Conservation (phyloP, 2,329 filamentous ascomycete genomes). For the Grosmannia serpens region DNA sequence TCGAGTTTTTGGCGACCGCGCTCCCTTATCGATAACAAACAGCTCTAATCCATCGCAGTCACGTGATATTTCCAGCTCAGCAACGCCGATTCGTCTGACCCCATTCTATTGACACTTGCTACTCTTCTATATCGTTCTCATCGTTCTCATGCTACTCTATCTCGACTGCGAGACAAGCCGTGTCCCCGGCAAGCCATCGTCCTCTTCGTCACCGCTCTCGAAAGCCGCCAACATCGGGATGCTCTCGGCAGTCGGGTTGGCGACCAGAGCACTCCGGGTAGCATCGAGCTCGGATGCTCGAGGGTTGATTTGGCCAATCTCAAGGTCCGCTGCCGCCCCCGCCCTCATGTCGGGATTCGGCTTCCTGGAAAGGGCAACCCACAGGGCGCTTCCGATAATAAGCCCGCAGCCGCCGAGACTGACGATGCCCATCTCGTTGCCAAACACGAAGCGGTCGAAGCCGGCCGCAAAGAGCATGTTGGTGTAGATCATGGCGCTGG, state of each 20-base stretch:
- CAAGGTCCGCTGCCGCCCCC: conserved; percentile 19
- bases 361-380: conserved; percentile 34
- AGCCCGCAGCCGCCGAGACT: conserved; percentile 39
- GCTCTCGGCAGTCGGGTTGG: conserved; percentile 18
- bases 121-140: not conserved
- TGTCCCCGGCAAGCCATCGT: not conserved
- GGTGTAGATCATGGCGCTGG: conserved; percentile 47
- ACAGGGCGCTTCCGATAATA: conserved; percentile 42
- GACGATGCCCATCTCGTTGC: conserved; percentile 34
- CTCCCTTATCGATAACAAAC: conserved; percentile 9
- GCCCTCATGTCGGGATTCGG: not conserved
- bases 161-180: too few relatives aligned
- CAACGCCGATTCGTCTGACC: not conserved
- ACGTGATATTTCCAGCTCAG: conserved; percentile 1
- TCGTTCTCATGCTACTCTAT: not conserved
- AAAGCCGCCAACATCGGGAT: conserved; percentile 27
- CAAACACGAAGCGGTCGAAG: conserved; percentile 42
- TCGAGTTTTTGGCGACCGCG: conserved; percentile 9
- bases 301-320: conserved; percentile 17
- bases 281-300: not conserved
- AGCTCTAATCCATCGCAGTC: not conserved
- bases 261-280: too few relatives aligned
- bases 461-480: conserved; percentile 44
- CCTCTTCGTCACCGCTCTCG: conserved; percentile 10
- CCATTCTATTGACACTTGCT: not conserved